These are phyloP conservation scores for Spencermartinsiella europaea DNA, from an alignment of 805 yeast genomes.

Conservation along the genomic window DNA sequence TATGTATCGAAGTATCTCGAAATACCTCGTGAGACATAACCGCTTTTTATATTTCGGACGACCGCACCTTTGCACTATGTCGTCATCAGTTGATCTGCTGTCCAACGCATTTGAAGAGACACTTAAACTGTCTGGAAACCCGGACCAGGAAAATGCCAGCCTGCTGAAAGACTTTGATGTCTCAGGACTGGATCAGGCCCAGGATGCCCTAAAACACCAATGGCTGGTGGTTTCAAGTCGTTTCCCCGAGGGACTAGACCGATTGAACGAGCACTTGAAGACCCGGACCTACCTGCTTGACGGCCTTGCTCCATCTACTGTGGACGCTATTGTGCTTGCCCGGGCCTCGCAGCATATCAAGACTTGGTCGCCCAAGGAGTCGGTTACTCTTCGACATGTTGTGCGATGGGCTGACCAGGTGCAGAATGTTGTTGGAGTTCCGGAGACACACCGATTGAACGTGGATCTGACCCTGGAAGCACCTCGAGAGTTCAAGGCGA, in stretches of 20 bases:
- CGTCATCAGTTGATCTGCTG: conserved; percentile 21
- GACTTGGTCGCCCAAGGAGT: conserved; percentile 51
- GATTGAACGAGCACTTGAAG: conserved; percentile 67
- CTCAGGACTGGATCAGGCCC: conserved; percentile 36
- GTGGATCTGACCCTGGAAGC: conserved; percentile 58
- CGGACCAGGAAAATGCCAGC: conserved; percentile 18
- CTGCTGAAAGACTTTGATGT: conserved; percentile 13
- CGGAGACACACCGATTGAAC: conserved; percentile 47
- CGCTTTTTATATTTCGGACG: too few species aligned
- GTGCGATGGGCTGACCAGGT: conserved; percentile 89
- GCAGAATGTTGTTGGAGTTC: conserved; percentile 54
- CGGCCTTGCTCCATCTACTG: conserved; percentile 50
- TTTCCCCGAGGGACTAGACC: conserved; percentile 46
- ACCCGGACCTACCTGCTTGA: conserved; percentile 58
- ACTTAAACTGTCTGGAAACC: conserved; percentile 22
- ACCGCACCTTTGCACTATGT: too few species aligned
- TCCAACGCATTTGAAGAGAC: conserved; percentile 26
- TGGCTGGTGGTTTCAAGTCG: conserved; percentile 69
- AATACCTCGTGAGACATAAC: too few species aligned
- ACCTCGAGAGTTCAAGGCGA: conserved; percentile 66
- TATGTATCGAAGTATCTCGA: too few species aligned
- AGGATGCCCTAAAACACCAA: conserved; percentile 71
- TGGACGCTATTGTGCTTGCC: conserved; percentile 70
- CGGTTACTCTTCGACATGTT: conserved; percentile 70
- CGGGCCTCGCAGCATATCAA: conserved; percentile 56